A percentile compares a stretch with the other conserved stretches of the same genome.
These are phyloP conservation scores for Dactylellina sp. DNA, from an alignment of 2,329 filamentous ascomycete species.

Conservation along the genomic window DNA sequence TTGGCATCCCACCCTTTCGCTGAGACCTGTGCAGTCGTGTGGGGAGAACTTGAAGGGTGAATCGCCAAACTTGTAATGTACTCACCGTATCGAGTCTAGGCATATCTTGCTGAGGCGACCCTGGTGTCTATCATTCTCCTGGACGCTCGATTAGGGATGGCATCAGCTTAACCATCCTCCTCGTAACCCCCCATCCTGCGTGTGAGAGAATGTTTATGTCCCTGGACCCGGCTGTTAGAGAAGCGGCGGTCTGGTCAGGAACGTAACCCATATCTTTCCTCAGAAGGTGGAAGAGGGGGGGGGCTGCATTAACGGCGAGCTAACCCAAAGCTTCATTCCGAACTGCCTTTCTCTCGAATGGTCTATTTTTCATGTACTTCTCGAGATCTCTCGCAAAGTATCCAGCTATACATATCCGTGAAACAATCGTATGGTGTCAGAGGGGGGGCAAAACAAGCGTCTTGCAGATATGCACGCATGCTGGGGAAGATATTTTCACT, in stretches of 20 bases:
- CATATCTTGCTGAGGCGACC: neutral
- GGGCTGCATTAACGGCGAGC: constrained; percentile 36
- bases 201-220: neutral
- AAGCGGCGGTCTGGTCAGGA: constrained; percentile 31
- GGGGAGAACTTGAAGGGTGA: constrained; percentile 10
- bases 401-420: too few relatives aligned
- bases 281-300: too few relatives aligned
- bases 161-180: constrained; percentile 1
- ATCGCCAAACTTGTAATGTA: constrained; percentile 28
- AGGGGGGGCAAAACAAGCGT: constrained; percentile 5
- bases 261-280: constrained; percentile 21
- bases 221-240: constrained; percentile 9
- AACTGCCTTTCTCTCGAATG: constrained; percentile 14
- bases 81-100: constrained; percentile 23
- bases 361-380: neutral
- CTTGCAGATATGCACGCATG: constrained; percentile 3
- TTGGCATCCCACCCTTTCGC: constrained; percentile 23
- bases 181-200: constrained; percentile 11
- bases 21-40: neutral
- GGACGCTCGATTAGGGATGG: constrained; percentile 21
- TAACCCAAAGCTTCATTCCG: constrained; percentile 22
- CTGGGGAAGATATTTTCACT: constrained; percentile 23
- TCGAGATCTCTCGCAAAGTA: neutral
- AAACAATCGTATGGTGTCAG: too few relatives aligned
- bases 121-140: constrained; percentile 9